These are phyloP conservation scores for Salix caprea DNA, from an alignment of 345 rosid genomes.

Conservation along the genomic window DNA sequence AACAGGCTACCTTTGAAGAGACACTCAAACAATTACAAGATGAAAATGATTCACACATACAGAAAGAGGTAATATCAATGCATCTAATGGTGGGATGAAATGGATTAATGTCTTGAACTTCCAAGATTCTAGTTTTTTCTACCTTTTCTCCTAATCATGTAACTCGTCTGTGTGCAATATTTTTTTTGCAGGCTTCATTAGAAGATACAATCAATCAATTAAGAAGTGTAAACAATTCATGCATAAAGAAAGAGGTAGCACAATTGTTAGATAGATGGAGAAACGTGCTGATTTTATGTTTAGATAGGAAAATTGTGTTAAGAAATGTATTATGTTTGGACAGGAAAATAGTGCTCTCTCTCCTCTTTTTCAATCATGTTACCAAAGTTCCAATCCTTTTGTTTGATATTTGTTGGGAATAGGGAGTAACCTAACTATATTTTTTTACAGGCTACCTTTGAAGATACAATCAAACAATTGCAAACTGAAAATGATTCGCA, in stretches of 20 bases:
- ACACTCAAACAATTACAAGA: conserved; percentile 37
- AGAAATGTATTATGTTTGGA: not conserved
- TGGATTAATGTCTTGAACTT: not conserved
- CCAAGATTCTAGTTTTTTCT: not conserved
- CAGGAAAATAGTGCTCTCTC: not conserved
- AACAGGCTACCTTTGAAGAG: conserved; percentile 51
- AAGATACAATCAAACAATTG: conserved; percentile 11
- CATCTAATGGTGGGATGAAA: not conserved
- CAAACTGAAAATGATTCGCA: conserved; percentile 9
- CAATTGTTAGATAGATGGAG: not conserved
- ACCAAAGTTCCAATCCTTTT: not conserved
- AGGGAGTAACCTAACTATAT: not conserved
- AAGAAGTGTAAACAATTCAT: conserved; percentile 26
- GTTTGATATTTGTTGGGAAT: not conserved
- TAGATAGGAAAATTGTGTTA: not conserved
- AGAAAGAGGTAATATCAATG: conserved; percentile 42
- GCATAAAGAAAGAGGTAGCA: conserved; percentile 34
- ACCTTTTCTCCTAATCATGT: not conserved
- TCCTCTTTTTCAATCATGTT: not conserved
- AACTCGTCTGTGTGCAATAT: not conserved
- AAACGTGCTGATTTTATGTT: not conserved
- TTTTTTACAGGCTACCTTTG: conserved; percentile 8
- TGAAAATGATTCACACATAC: conserved; percentile 42
- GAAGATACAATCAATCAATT: conserved; percentile 40
- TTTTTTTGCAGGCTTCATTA: conserved; percentile 34